Base-by-base conservation (phyloP, 768 basidiomycete species). In the Rhizopogon roseolus region DNA sequence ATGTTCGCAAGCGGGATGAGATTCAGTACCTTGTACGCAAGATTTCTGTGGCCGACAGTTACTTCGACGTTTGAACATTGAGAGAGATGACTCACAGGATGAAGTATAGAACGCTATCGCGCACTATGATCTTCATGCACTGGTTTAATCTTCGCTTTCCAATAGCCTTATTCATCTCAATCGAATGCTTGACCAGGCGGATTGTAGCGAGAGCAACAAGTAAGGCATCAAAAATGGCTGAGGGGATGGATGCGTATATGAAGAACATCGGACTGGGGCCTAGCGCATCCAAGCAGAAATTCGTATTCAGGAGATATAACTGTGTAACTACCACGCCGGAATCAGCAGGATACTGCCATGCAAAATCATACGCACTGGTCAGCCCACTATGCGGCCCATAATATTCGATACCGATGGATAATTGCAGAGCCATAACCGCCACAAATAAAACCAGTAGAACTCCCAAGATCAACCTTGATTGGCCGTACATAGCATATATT, bases 401-500 rank as follows among this genome's bases (percentile, higher is more conserved):
- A 38, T 36, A 37, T 13, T 50, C n/a, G 22, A 55, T 34, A 10
- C 17, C 2, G 9, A 51, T n/a, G 17, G 53, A 32, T 5, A 60
- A 14, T 3, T 3, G 1, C 5, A 29, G 6, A 38, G 41, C n/a
- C 1, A n/a, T 4, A 41, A 60, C 16, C 0, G 54, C 17, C 10
- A 39, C 29, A 34, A 32, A 59, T 8, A 60, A n/a, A 19, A 37
- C 48, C 17, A 25, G 41, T 27, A 59, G 41, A 11, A 54, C 49
- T 2, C 32, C 36, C 22, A 6, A 50, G n/a, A 17, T 16, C 29
- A 41, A 43, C 29, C 41, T 56, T 0, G 52, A 55, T 41, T 39
- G 29, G 16, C 25, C n/a, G 50, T 59, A 59, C 59, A 60, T 60
- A 19, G 25, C 59, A 5, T 57, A 54, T 3, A 60, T 46, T 19